Percentiles rank a stretch among this genome's conserved stretches.
phyloP scores from a whole-genome alignment of 768 basidiomycete species.

The Boletus sensibilis region DNA sequence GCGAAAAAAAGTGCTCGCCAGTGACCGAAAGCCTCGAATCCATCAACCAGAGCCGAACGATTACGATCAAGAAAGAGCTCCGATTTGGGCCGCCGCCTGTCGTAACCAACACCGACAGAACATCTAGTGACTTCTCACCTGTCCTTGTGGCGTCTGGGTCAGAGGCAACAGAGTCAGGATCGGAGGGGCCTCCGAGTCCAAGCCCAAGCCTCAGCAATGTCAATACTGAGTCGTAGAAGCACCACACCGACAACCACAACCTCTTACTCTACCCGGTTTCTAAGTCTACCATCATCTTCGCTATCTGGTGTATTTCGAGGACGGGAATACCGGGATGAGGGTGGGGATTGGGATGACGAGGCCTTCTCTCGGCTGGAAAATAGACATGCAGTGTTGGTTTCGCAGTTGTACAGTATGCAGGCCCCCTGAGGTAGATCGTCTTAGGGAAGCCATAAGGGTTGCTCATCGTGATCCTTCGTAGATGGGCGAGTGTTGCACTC shows the following conservation, averaged over 20 bases:
- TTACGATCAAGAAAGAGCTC: constrained; percentile 49
- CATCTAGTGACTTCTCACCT: constrained; percentile 24
- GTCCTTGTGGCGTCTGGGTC: constrained; percentile 19
- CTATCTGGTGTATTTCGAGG: constrained; percentile 3
- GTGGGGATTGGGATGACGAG: constrained; percentile 13
- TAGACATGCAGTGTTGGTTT: constrained; percentile 44
- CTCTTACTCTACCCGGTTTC: constrained; percentile 36
- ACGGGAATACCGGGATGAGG: constrained; percentile 1
- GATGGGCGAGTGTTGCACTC: background rate
- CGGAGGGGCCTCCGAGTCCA: constrained; percentile 75
- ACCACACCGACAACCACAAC: constrained; percentile 53
- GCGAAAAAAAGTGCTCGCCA: constrained; percentile 79
- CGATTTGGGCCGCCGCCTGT: constrained; percentile 38
- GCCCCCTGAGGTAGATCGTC: constrained; percentile 38
- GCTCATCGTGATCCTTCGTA: background rate
- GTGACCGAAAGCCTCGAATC: constrained; percentile 72
- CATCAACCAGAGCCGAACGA: constrained; percentile 30
- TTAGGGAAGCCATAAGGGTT: constrained; percentile 18
- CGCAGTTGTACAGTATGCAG: constrained; percentile 44
- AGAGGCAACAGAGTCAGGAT: constrained; percentile 45
- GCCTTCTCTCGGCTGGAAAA: constrained; percentile 41
- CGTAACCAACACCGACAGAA: constrained; percentile 19
- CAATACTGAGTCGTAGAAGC: constrained; percentile 61
- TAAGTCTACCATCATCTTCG: constrained; percentile 25
- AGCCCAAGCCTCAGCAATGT: constrained; percentile 75